Percentiles rank a stretch among this genome's conserved stretches.
These are phyloP conservation scores for Aureobasidium sp. DNA, from an alignment of 2,329 filamentous ascomycete species.

Conservation along the genomic window DNA sequence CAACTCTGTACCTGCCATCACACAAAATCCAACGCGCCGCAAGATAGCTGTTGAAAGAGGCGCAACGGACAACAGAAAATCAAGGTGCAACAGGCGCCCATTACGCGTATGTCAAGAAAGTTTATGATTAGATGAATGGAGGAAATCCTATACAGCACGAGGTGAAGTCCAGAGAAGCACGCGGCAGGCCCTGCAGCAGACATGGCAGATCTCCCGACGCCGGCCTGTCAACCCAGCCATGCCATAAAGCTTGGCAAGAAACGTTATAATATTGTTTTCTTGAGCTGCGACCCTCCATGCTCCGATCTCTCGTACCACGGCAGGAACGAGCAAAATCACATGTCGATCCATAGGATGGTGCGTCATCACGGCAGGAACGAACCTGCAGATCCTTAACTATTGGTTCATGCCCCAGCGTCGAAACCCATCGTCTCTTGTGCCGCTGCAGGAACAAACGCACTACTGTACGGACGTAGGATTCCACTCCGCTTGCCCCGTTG, in stretches of 20 bases:
- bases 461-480: not conserved
- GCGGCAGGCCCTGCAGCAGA: constrained; percentile 1
- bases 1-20: not conserved
- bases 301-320: not conserved
- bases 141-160: not conserved
- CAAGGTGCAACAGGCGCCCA: not conserved
- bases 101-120: not conserved
- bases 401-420: constrained; percentile 1
- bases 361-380: constrained; percentile 2
- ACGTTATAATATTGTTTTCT: constrained; percentile 8
- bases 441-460: constrained; percentile 4
- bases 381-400: constrained; percentile 13
- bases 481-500: not conserved
- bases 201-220: constrained; percentile 5
- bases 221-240: constrained; percentile 7
- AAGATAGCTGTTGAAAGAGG: not conserved
- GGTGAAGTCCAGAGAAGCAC: constrained; percentile 5
- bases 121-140: not conserved
- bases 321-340: constrained; percentile 6
- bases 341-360: not conserved
- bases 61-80: not conserved
- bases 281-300: not conserved
- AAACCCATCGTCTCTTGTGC: not conserved
- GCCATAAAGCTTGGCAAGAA: not conserved
- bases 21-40: not conserved